Conservation (phyloP, 768 basidiomycete genomes). For the Dacryopinax primogenitus region DNA sequence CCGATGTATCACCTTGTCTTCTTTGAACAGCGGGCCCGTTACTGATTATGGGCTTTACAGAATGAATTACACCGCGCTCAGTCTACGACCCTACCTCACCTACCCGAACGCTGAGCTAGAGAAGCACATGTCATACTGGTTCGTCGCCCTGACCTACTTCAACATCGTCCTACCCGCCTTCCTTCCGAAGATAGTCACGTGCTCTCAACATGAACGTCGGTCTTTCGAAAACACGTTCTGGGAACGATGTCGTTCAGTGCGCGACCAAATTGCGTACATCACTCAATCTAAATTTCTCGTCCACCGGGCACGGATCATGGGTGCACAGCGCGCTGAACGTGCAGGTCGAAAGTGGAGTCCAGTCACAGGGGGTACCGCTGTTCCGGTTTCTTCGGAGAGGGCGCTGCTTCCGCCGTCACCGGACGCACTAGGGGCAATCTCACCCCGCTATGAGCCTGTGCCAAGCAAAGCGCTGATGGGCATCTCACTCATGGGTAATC, state of each 20-base stretch:
- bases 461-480: conserved; percentile 46
- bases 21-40: not conserved
- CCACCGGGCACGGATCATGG: conserved; percentile 17
- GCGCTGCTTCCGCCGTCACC: not conserved
- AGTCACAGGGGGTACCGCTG: not conserved
- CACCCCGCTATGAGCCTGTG: not conserved
- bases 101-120: not conserved
- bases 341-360: not conserved
- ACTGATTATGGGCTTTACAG: conserved; percentile 7
- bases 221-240: conserved; percentile 13
- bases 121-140: conserved; percentile 14
- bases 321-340: conserved; percentile 18
- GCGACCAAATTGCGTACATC: conserved; percentile 17
- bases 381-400: not conserved
- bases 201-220: not conserved
- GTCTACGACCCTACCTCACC: conserved; percentile 16
- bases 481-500: conserved; percentile 66
- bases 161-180: conserved; percentile 19
- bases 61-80: conserved; percentile 20
- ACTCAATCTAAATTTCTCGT: conserved; percentile 17
- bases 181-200: conserved; percentile 14
- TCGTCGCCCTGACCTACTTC: conserved; percentile 21
- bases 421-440: not conserved
- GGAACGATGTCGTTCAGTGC: conserved; percentile 18
- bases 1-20: not conserved